phyloP scores from a whole-genome alignment of 208 protist species.

The Zelonia costaricensis region DNA sequence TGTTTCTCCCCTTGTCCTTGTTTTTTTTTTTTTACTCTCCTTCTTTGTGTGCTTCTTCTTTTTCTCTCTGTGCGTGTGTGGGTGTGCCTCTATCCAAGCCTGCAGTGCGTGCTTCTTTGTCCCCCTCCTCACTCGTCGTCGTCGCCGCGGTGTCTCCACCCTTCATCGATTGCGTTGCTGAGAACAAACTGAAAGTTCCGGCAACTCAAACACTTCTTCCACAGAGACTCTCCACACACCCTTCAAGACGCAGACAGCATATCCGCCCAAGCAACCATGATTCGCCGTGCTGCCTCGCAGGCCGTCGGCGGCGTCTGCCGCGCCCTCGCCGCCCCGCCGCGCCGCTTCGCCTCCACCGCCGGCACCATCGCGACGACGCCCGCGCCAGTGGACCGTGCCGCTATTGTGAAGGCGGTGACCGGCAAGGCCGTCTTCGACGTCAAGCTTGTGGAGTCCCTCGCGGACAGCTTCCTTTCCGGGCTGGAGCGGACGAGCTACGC shows the following conservation, averaged over 20 bases:
- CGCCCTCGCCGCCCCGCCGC: background rate
- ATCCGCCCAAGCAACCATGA: slow-evolving; percentile 17
- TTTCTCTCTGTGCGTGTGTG: background rate
- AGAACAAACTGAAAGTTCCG: too few species aligned
- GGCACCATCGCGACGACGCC: too few species aligned
- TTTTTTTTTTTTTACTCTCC: slow-evolving; percentile 5
- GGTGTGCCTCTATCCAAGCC: too few species aligned
- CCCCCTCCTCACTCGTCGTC: too few species aligned
- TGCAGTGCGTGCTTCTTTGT: too few species aligned
- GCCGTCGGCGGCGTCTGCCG: slow-evolving; percentile 6
- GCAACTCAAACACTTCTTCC: too few species aligned
- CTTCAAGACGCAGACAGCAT: background rate
- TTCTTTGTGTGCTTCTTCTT: slow-evolving; percentile 4
- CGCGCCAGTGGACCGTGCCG: slow-evolving; percentile 23
- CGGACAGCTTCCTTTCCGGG: slow-evolving; percentile 39
- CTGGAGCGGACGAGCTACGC: slow-evolving; percentile 55
- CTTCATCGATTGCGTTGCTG: too few species aligned
- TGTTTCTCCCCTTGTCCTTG: too few species aligned
- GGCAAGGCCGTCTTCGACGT: slow-evolving; percentile 50
- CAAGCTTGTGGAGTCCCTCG: slow-evolving; percentile 34
- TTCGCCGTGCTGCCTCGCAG: slow-evolving; percentile 35
- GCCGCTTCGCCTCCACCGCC: background rate
- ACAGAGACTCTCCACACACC: background rate
- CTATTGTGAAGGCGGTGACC: slow-evolving; percentile 36
- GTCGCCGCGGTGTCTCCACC: too few species aligned